Evolutionary conservation across 108 stramenopile genomes (phyloP).

Genomic region (Craspedostauros australis): DNA sequence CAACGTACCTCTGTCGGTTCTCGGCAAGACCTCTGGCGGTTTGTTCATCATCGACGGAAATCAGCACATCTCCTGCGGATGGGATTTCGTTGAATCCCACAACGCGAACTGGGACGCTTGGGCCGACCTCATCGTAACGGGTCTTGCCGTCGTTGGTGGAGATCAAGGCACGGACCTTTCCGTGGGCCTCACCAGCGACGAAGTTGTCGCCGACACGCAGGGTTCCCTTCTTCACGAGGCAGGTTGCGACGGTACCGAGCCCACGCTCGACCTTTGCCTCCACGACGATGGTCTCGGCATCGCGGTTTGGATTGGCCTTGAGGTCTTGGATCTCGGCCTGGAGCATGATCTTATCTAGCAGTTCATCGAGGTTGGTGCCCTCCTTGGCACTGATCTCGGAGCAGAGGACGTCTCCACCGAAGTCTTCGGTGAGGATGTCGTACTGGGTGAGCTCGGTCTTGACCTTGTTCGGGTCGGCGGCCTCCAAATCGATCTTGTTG

Average conservation of each 20-base stretch:
- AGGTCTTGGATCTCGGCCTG: conserved; percentile 95
- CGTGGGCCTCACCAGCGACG: conserved; percentile 87
- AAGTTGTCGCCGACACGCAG: conserved; percentile 89
- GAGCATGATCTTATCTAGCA: conserved; percentile 89
- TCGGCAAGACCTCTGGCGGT: conserved; percentile 66
- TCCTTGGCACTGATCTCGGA: conserved; percentile 91
- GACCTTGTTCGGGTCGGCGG: conserved; percentile 77
- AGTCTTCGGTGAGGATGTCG: conserved; percentile 89
- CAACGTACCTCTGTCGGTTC: conserved; percentile 50
- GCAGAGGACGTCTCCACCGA: conserved; percentile 89
- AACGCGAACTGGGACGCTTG: conserved; percentile 83
- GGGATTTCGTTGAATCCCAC: conserved; percentile 88
- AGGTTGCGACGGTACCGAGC: conserved; percentile 91
- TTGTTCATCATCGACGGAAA: conserved; percentile 76
- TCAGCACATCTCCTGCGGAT: conserved; percentile 83
- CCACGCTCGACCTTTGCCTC: conserved; percentile 91
- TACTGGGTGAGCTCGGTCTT: conserved; percentile 86
- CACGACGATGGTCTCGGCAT: conserved; percentile 90
- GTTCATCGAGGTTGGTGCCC: conserved; percentile 87
- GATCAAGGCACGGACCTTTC: conserved; percentile 82
- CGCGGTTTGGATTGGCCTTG: conserved; percentile 80
- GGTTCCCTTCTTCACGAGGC: conserved; percentile 94
- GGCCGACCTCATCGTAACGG: conserved; percentile 78
- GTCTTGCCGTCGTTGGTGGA: conserved; percentile 70
- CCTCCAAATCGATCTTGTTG: conserved; percentile 92